Conservation (phyloP, 2,329 filamentous ascomycete genomes). For the Plenodomus lindquistii region DNA sequence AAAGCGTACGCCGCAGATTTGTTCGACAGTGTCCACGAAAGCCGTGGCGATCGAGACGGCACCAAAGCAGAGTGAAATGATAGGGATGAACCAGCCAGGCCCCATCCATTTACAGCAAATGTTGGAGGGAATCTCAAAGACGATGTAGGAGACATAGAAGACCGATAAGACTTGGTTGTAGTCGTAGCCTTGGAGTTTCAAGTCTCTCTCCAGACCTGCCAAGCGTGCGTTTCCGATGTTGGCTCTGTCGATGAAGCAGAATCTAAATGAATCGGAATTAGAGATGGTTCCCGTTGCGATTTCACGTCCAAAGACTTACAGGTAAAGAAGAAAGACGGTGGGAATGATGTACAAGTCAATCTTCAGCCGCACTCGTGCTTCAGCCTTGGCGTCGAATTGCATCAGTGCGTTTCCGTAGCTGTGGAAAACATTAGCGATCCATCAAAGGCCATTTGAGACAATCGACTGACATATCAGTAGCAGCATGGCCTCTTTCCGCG, state of each 20-base stretch:
- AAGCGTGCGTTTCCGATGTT: slow-evolving; percentile 75
- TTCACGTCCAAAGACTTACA: slow-evolving; percentile 44
- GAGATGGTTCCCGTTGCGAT: too few relatives aligned
- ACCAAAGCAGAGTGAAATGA: slow-evolving; percentile 65
- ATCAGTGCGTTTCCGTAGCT: slow-evolving; percentile 40
- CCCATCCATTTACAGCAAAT: slow-evolving; percentile 72
- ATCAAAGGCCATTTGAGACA: not conserved
- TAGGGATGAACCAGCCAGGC: slow-evolving; percentile 72
- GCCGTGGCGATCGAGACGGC: slow-evolving; percentile 66
- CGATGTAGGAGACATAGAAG: slow-evolving; percentile 74
- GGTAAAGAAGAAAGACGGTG: slow-evolving; percentile 67
- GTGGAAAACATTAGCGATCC: slow-evolving; percentile 7
- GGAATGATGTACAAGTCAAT: slow-evolving; percentile 69
- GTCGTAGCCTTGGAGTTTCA: slow-evolving; percentile 63
- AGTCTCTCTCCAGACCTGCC: slow-evolving; percentile 66
- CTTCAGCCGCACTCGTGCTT: slow-evolving; percentile 63
- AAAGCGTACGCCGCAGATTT: slow-evolving; percentile 66
- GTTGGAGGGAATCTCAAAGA: slow-evolving; percentile 63
- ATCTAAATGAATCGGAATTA: not conserved
- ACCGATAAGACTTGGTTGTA: slow-evolving; percentile 70
- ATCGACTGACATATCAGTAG: slow-evolving; percentile 35
- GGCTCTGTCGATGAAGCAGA: slow-evolving; percentile 75
- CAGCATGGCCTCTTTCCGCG: slow-evolving; percentile 33
- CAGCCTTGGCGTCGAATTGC: slow-evolving; percentile 59
- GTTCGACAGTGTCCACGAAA: slow-evolving; percentile 61